Base-by-base conservation (phyloP, 2,329 filamentous ascomycete species). In the Xylariaceae sp. region DNA sequence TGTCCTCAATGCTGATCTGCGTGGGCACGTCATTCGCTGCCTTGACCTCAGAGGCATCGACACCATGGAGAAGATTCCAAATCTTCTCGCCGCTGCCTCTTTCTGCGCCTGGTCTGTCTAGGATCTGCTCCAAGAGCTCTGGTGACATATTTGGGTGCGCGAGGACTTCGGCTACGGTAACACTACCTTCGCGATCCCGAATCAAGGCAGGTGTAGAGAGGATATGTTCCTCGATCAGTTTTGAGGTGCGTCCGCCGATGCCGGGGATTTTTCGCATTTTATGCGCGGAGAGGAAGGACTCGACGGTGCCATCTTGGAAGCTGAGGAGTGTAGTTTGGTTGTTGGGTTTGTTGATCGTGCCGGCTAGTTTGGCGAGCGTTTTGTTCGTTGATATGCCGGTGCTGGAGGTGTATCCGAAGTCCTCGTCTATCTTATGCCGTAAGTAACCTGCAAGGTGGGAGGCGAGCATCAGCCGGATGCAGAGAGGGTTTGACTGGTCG, bases 1-100 rank as follows among this genome's bases (percentile, higher is more conserved):
- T 93, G 66, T 97, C 91, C 62, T 97, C 92, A 52, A 97, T 93
- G 64, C 88, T 93, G 62, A 97, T 94, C 65, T 96, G 91, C 1
- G 81, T 82, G 0, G 92, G 92, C 2, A 94, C 67, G 36, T 82
- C 78, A 55, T 79, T 80, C 2, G 82, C 85, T 51, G 82, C 75
- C 40, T 82, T 81, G 16, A 97, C 89, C 47, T 88, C 82, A 1
- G 77, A 74, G 42, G 82, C 69, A 63, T 97, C 92, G 22, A 89
- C 74, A 5, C 91, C 92, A 62, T 96, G 85, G 2, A 97, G 69
- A 6, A 95, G 71, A 16, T 71, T 74, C 89, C 89, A 97, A 3
- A 90, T 70, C 55, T 81, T 85, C 25, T 70, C 63, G 1, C 89
- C 88, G 42, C 90, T 81, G 22, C 85, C 87, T 55, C 78, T 80